Evolutionary conservation across 2,329 filamentous ascomycete species (phyloP), one percentile per base, ranked within the genome.

Genomic region (Xylaria sp.): DNA sequence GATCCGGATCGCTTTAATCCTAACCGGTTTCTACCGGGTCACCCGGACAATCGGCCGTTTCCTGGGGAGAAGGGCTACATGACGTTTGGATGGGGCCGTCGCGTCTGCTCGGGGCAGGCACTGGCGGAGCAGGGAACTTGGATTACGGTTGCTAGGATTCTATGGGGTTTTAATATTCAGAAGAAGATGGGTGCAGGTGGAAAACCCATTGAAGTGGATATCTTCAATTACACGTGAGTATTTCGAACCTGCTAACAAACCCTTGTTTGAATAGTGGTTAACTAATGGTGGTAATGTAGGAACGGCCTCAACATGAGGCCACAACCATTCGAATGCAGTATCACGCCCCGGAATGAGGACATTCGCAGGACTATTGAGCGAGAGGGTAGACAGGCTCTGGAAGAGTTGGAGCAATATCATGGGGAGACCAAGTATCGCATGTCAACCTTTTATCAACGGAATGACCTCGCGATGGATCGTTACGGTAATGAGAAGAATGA

Each of bases 261-360:
- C 4, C n/a, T 3, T 5, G 18, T 20, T 4, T 5, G 39, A 61
- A 52, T 63, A 41, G 51, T 9, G 39, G 61, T 65, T 2, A 3
- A 50, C 58, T 66, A 59, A 70, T 32, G 12, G 6, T 4, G 9
- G 32, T 20, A 3, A 8, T 64, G 32, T 63, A 86, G 84, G 1
- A 87, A 89, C 70, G 87, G 87, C 1, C 78, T 89, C 28, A 89
- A 89, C 70, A 88, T 87, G 86, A 82, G 87, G 2, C 87, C 87
- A 3, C 81, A 84, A 70, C 84, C 85, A 0, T 89, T 89, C 73
- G 78, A 82, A 65, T 89, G 87, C 65, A 83, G 81, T 63, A 87
- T 89, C 70, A 82, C 78, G 44, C 85, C 87, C 13, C 80, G 87
- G 37, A 84, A 77, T 13, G 80, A 83, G 18, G 81, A 82, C 67